These are phyloP conservation scores for Linanthus parryae DNA, from an alignment of 148 eudicot species.

Conservation along the genomic window DNA sequence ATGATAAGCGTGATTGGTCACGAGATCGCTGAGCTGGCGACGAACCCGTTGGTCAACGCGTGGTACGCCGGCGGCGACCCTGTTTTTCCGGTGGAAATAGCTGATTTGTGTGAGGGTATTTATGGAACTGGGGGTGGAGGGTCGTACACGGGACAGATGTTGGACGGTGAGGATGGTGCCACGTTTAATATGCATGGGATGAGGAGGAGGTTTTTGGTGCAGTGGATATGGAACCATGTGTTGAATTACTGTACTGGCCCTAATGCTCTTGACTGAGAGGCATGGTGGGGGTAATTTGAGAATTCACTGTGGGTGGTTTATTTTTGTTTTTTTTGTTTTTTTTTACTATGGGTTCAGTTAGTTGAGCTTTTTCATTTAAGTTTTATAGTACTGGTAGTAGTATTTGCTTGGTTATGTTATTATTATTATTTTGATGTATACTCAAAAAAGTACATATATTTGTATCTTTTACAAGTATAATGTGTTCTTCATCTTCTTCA, in stretches of 20 bases:
- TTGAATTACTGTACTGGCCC: conserved; percentile 75
- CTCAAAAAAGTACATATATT: too few relatives aligned
- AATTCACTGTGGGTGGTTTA: too few relatives aligned
- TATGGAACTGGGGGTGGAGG: conserved; percentile 94
- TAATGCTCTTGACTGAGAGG: conserved; percentile 70
- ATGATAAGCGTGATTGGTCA: conserved; percentile 90
- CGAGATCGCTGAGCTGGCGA: conserved; percentile 76
- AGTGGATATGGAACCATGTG: conserved; percentile 78
- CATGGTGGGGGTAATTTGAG: too few relatives aligned
- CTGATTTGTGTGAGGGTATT: conserved; percentile 90
- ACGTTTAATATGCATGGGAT: conserved; percentile 82
- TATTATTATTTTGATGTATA: too few relatives aligned
- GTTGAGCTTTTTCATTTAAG: too few relatives aligned
- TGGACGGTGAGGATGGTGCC: conserved; percentile 73
- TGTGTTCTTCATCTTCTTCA: too few relatives aligned
- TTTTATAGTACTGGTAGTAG: too few relatives aligned
- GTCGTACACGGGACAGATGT: conserved; percentile 80
- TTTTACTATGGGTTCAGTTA: too few relatives aligned
- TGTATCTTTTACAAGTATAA: too few relatives aligned
- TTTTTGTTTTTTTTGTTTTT: too few relatives aligned
- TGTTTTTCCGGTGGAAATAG: conserved; percentile 76
- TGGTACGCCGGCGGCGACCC: conserved; percentile 97
- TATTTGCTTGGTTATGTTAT: too few relatives aligned
- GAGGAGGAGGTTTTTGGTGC: conserved; percentile 65
- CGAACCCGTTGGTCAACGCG: conserved; percentile 79